Evolutionary conservation across 371 early-diverging fungal genomes (phyloP), one percentile per base, ranked within the genome.

Genomic region (Mortierella sp.): DNA sequence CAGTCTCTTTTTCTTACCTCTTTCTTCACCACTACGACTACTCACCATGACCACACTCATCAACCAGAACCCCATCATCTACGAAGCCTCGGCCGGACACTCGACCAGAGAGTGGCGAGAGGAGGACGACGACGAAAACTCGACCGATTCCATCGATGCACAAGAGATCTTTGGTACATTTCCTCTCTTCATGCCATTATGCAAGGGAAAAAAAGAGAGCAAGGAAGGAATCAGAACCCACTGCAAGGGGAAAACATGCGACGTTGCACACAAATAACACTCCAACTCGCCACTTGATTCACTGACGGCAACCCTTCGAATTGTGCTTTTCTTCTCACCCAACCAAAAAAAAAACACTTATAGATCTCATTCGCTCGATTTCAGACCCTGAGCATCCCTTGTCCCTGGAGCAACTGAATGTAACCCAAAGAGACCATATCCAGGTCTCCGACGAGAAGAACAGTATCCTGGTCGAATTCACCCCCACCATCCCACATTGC

Each of bases 401-500:
- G 75, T 97, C 98, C 13, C 91, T 98, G 44, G 99, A 98, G 88
- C 98, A 98, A 87, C 94, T 98, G 52, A 97, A 97, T 88, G 98
- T 99, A 19, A 93, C 97, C 34, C 97, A 96, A 82, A 88, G 91
- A 70, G 95, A 96, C 47, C 97, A 97, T 83, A 94, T 99, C 77
- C 76, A 86, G 19, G 97, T 99, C 6, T 93, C 95, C 79, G 93
- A 96, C 83, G 89, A 90, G 8, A 77, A 78, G 45, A 94, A 91
- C 88, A 92, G 88, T 63, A 90, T 98, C 28, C 79, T 90, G 16
- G 95, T 98, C 73, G 93, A 94, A 84, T 97, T 99, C 85, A 98
- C 97, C 13, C 99, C 99, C 2, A 99, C 99, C 6, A 99, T 99
- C 84, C 99, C 99, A 60, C 99, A 99, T 89, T 99, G 99, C 90